These are phyloP conservation scores for Penicillium sp. DNA, from an alignment of 2,329 filamentous ascomycete species.

Conservation along the genomic window DNA sequence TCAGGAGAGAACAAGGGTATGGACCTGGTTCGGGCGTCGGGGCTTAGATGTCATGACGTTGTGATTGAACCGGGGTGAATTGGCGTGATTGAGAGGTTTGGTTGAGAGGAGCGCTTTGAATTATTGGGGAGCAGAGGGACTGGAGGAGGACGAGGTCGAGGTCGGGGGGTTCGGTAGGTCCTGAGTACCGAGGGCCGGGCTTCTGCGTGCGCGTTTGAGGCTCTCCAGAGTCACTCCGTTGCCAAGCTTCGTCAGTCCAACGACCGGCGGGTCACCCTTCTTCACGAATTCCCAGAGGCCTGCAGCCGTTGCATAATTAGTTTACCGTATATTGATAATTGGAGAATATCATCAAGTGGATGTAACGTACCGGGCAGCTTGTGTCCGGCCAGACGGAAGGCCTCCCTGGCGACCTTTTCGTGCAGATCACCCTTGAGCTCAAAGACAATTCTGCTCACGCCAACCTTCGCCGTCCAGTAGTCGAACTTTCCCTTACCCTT, in stretches of 20 bases:
- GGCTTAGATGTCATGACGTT: constrained; percentile 41
- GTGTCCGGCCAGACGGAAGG: constrained; percentile 84
- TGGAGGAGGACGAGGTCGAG: too few species aligned
- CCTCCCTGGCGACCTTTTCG: constrained; percentile 88
- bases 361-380: constrained; percentile 72
- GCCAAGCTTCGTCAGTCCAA: constrained; percentile 82
- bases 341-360: too few species aligned
- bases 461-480: constrained; percentile 88
- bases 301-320: too few species aligned
- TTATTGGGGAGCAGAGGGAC: too few species aligned
- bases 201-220: constrained; percentile 68
- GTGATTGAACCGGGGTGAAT: too few species aligned
- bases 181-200: constrained; percentile 43
- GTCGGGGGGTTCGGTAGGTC: too few species aligned
- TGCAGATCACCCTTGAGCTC: constrained; percentile 86
- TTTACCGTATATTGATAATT: constrained; percentile 4
- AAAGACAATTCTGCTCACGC: constrained; percentile 82
- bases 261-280: constrained; percentile 79
- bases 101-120: constrained; percentile 18
- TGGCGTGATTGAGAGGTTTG: too few species aligned
- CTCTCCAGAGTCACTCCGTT: constrained; percentile 73
- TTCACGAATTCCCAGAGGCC: constrained; percentile 77
- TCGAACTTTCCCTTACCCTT: constrained; percentile 98
- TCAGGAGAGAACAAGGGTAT: constrained; percentile 48
- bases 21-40: constrained; percentile 49